A percentile compares a stretch with the other conserved stretches of the same genome.
phyloP scores from a whole-genome alignment of 805 yeast species.

The Sugiyamaella floridensis region DNA sequence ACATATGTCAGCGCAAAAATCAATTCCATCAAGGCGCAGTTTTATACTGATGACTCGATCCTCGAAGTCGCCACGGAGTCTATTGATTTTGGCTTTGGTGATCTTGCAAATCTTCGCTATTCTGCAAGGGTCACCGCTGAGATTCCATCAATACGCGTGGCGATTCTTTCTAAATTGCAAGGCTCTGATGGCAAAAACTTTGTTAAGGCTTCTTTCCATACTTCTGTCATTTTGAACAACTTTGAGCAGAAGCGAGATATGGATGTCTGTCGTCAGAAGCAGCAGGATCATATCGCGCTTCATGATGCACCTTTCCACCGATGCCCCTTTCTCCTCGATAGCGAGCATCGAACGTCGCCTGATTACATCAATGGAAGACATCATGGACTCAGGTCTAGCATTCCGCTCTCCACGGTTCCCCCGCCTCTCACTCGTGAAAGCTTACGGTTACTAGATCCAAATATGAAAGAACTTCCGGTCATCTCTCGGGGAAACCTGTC shows the following conservation, averaged over 20 bases:
- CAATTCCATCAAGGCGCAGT: constrained; percentile 39
- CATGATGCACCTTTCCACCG: constrained; percentile 86
- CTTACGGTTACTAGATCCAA: constrained; percentile 34
- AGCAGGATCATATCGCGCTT: constrained; percentile 55
- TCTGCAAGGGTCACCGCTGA: constrained; percentile 46
- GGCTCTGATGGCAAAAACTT: constrained; percentile 17
- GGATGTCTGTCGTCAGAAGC: constrained; percentile 41
- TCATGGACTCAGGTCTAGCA: constrained; percentile 50
- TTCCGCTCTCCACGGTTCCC: constrained; percentile 57
- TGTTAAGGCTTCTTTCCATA: constrained; percentile 37
- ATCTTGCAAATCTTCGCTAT: constrained; percentile 61
- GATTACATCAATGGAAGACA: constrained; percentile 39
- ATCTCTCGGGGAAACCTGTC: constrained; percentile 13
- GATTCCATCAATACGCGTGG: constrained; percentile 41
- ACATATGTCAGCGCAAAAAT: constrained; percentile 54
- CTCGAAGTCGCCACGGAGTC: constrained; percentile 24
- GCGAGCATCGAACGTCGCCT: constrained; percentile 37
- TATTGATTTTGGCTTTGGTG: constrained; percentile 45
- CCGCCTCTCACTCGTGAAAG: constrained; percentile 51
- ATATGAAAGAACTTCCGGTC: constrained; percentile 15
- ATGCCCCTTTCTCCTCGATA: constrained; percentile 60
- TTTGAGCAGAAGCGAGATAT: constrained; percentile 50
- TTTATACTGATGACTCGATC: constrained; percentile 32
- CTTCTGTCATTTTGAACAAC: constrained; percentile 54
- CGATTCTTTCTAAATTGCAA: constrained; percentile 19